A percentile compares a stretch with the other conserved stretches of the same genome.
Evolutionary conservation across 129 eudicot genomes (phyloP).

Genomic region (Lactuca sativa): DNA sequence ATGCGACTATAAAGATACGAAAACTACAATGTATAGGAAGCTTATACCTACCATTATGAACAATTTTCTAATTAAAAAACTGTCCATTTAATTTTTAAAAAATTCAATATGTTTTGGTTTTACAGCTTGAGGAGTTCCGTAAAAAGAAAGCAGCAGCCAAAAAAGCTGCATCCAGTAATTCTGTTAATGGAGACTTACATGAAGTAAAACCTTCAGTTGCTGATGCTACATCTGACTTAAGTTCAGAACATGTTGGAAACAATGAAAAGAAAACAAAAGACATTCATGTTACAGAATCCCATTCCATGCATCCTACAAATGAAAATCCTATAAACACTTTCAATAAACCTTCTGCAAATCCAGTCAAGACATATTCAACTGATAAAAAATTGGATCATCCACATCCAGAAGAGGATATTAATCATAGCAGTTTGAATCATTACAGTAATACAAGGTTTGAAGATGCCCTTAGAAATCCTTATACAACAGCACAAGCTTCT

Average conservation of each 20-base stretch:
- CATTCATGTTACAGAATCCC: constrained; percentile 27
- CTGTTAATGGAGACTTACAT: constrained; percentile 36
- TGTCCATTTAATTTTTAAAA: no score
- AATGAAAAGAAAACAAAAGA: constrained; percentile 34
- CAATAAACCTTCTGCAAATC: constrained; percentile 26
- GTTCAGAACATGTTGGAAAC: constrained; percentile 22
- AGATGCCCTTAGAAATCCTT: constrained; percentile 23
- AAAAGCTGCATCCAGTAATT: constrained; percentile 46
- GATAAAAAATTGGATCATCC: constrained; percentile 27
- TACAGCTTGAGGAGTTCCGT: constrained; percentile 94
- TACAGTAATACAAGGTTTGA: constrained; percentile 31
- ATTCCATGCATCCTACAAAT: constrained; percentile 19
- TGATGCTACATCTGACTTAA: constrained; percentile 47
- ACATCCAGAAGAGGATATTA: constrained; percentile 21
- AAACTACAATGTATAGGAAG: no score
- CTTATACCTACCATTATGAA: no score
- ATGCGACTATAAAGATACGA: no score
- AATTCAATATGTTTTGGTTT: not conserved
- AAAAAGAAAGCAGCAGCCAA: constrained; percentile 89
- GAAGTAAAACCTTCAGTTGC: constrained; percentile 53
- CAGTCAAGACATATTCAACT: constrained; percentile 23
- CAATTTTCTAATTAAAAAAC: no score
- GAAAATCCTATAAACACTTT: constrained; percentile 30
- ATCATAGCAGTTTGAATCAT: constrained; percentile 26
- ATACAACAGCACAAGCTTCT: not conserved